Percentiles rank a stretch among this genome's conserved stretches.
These are phyloP conservation scores for Plasmodium vivax DNA, from an alignment of 169 alveolate species.

Conservation along the genomic window DNA sequence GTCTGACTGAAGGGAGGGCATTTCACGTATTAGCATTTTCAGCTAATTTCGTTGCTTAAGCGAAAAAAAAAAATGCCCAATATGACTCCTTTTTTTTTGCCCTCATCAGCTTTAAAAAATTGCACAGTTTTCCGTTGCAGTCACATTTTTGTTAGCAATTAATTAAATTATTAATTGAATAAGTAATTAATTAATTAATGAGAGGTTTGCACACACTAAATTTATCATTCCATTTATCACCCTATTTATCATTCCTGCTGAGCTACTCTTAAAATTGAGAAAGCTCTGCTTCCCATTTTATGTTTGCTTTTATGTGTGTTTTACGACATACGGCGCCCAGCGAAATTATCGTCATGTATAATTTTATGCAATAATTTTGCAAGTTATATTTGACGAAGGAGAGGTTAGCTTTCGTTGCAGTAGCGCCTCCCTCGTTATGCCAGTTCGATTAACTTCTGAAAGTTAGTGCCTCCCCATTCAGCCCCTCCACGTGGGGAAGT, in stretches of 20 bases:
- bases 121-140: not conserved
- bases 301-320: not conserved
- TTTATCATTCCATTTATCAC: too few relatives aligned
- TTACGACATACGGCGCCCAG: not conserved
- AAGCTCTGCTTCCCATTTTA: not conserved
- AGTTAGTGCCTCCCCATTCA: not conserved
- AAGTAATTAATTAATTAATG: not conserved
- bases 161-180: not conserved
- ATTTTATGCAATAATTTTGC: not conserved
- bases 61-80: not conserved
- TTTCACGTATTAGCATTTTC: not conserved
- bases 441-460: not conserved
- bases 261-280: not conserved
- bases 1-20: too few relatives aligned
- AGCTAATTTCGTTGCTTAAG: not conserved
- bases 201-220: not conserved
- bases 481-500: not conserved
- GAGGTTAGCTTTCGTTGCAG: not conserved
- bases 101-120: not conserved
- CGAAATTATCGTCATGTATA: not conserved
- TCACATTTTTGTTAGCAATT: not conserved
- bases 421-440: not conserved
- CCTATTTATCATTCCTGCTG: not conserved
- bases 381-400: not conserved
- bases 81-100: not conserved